phyloP scores from a whole-genome alignment of 2,329 filamentous ascomycete species.

The Alternaria angustiovoidea region DNA sequence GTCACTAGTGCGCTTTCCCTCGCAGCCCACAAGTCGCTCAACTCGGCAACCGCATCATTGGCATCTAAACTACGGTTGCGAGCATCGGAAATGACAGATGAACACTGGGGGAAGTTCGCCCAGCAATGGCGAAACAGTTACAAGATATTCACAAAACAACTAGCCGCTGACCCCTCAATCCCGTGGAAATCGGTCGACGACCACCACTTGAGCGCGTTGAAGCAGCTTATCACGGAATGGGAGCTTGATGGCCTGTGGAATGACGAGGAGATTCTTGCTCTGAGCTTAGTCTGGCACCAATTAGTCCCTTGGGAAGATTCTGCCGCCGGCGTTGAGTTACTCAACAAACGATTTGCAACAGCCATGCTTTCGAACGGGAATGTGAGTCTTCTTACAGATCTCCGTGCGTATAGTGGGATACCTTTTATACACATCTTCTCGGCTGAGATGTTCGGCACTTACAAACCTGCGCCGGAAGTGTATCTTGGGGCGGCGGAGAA shows the following conservation, averaged over 20 bases:
- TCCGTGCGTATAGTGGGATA: conserved; percentile 66
- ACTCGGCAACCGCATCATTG: conserved; percentile 56
- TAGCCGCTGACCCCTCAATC: conserved; percentile 56
- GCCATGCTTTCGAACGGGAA: conserved; percentile 81
- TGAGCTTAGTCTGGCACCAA: conserved; percentile 74
- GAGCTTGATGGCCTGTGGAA: conserved; percentile 66
- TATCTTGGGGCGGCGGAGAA: conserved; percentile 72
- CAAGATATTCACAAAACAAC: conserved; percentile 64
- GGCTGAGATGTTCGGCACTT: conserved; percentile 74
- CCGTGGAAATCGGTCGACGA: conserved; percentile 75
- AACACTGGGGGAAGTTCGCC: conserved; percentile 71
- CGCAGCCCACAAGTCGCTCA: conserved; percentile 59
- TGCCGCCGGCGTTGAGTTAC: conserved; percentile 62
- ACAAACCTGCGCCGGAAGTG: conserved; percentile 74
- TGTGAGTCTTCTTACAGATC: conserved; percentile 68
- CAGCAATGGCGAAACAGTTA: conserved; percentile 76
- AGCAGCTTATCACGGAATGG: conserved; percentile 65
- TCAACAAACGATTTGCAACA: conserved; percentile 65
- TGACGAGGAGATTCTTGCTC: conserved; percentile 46
- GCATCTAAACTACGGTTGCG: conserved; percentile 58
- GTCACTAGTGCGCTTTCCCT: conserved; percentile 67
- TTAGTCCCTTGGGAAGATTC: conserved; percentile 75
- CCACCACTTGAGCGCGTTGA: conserved; percentile 72
- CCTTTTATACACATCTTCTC: conserved; percentile 70
- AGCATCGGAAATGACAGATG: conserved; percentile 60